Evolutionary conservation across 2,329 filamentous ascomycete genomes (phyloP).

Genomic region (Incumbomyces delicatus): DNA sequence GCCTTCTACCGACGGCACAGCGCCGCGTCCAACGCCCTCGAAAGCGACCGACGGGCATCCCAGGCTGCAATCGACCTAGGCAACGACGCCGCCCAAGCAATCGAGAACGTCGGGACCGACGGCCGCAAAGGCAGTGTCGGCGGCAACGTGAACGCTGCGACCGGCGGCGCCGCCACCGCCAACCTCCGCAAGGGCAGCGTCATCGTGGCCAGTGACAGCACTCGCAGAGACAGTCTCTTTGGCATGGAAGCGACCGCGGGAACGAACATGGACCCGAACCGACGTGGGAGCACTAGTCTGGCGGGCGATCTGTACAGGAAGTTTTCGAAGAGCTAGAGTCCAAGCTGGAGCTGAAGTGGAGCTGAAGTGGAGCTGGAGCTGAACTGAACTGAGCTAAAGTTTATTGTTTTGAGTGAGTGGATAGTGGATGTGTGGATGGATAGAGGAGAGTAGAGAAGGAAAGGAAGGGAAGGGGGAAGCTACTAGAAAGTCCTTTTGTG

Average conservation of each 20-base stretch:
- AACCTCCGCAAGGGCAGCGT: conserved; percentile 19
- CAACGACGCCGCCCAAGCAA: conserved; percentile 13
- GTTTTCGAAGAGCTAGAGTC: conserved; percentile 15
- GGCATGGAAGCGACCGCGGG: conserved; percentile 19
- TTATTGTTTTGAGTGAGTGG: too few relatives aligned
- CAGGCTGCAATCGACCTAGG: conserved; percentile 15
- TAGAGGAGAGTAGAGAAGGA: too few relatives aligned
- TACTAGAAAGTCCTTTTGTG: too few relatives aligned
- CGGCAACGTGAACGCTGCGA: conserved; percentile 5
- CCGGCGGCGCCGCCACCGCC: conserved; percentile 15
- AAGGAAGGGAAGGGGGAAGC: too few relatives aligned
- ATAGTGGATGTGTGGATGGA: too few relatives aligned
- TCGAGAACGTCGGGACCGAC: conserved; percentile 13
- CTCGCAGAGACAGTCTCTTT: conserved; percentile 19
- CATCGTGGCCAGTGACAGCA: conserved; percentile 19
- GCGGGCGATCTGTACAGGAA: conserved; percentile 19
- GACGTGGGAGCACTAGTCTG: conserved; percentile 17
- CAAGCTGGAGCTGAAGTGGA: too few relatives aligned
- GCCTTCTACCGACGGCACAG: conserved; percentile 20
- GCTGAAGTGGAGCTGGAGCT: too few relatives aligned
- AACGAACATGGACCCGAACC: conserved; percentile 13
- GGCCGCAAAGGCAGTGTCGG: conserved; percentile 11
- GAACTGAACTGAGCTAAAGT: too few relatives aligned
- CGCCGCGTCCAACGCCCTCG: conserved; percentile 17
- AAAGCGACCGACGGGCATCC: conserved; percentile 17